Evolutionary conservation across 2,329 filamentous ascomycete species (phyloP).

Genomic region (Fusarium xylarioides): DNA sequence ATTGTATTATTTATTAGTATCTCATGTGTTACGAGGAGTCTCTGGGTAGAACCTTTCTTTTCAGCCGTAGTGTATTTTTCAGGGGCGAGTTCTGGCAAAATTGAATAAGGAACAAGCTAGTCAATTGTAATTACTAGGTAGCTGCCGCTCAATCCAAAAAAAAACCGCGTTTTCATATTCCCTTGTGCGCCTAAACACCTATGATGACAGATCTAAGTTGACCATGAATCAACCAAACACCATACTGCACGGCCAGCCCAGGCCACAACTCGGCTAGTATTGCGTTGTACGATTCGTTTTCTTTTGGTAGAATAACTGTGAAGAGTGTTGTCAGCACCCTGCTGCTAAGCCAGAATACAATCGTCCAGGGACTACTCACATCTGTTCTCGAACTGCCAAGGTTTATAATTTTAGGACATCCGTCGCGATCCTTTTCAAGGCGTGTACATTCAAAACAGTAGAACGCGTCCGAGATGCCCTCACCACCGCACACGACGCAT

Average conservation of each 20-base stretch:
- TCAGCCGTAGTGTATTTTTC: conserved; percentile 24
- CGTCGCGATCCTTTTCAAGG: conserved; percentile 95
- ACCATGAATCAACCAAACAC: conserved; percentile 18
- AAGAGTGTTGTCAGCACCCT: conserved; percentile 30
- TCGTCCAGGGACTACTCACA: conserved; percentile 58
- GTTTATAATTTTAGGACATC: conserved; percentile 99
- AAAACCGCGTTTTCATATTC: conserved; percentile 13
- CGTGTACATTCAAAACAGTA: conserved; percentile 99
- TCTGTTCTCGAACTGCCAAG: conserved; percentile 95
- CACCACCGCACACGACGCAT: conserved; percentile 97
- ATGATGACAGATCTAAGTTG: conserved; percentile 28
- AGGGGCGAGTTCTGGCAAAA: conserved; percentile 25
- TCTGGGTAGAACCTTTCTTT: conserved; percentile 29
- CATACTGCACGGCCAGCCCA: conserved; percentile 53
- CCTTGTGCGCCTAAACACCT: conserved; percentile 37
- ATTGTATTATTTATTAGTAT: conserved; percentile 38
- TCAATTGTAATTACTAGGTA: conserved; percentile 26
- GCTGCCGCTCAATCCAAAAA: conserved; percentile 18
- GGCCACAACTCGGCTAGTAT: conserved; percentile 62
- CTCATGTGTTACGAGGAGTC: conserved; percentile 45
- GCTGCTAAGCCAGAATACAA: background rate
- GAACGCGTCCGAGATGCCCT: conserved; percentile 97
- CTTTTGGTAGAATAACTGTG: conserved; percentile 71
- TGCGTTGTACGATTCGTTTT: conserved; percentile 69
- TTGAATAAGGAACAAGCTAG: conserved; percentile 10